Conservation (phyloP, 1,284 basidiomycete genomes). For the Stereum hirsutum region DNA sequence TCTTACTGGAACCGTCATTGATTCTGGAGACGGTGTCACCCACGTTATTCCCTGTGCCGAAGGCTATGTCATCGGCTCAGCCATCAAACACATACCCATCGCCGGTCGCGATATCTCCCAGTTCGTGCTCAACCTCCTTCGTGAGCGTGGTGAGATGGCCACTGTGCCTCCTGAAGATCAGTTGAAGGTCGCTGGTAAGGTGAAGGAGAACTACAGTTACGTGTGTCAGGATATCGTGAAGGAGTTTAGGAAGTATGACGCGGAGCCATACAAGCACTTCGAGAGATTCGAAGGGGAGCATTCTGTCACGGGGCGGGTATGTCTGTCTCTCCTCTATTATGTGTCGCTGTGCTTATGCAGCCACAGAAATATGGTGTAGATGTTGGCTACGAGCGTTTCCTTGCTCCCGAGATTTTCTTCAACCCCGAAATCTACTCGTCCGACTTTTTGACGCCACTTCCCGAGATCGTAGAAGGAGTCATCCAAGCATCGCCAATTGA, state of each 20-base stretch:
- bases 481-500: constrained; percentile 97
- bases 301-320: constrained; percentile 83
- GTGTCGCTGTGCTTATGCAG: neutral
- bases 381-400: constrained; percentile 97
- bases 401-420: constrained; percentile 99
- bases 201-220: constrained; percentile 99
- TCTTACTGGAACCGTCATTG: constrained; percentile 96
- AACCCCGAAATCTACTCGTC: constrained; percentile 98
- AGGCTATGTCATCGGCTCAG: constrained; percentile 97
- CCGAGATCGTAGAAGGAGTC: constrained; percentile 93
- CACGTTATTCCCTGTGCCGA: constrained; percentile 96
- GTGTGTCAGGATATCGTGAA: constrained; percentile 99
- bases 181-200: constrained; percentile 83
- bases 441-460: constrained; percentile 96
- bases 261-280: constrained; percentile 95
- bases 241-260: constrained; percentile 97
- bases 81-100: constrained; percentile 99
- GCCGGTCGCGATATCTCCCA: constrained; percentile 96
- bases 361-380: constrained; percentile 84
- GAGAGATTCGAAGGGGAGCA: constrained; percentile 92
- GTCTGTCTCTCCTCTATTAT: constrained; percentile 18
- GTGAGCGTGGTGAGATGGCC: constrained; percentile 90
- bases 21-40: constrained; percentile 98
- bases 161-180: constrained; percentile 96
- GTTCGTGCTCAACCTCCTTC: constrained; percentile 94